A percentile compares a stretch with the other conserved stretches of the same genome.
These are phyloP conservation scores for Simplicillium aogashimaense DNA, from an alignment of 2,329 filamentous ascomycete genomes.

Conservation along the genomic window DNA sequence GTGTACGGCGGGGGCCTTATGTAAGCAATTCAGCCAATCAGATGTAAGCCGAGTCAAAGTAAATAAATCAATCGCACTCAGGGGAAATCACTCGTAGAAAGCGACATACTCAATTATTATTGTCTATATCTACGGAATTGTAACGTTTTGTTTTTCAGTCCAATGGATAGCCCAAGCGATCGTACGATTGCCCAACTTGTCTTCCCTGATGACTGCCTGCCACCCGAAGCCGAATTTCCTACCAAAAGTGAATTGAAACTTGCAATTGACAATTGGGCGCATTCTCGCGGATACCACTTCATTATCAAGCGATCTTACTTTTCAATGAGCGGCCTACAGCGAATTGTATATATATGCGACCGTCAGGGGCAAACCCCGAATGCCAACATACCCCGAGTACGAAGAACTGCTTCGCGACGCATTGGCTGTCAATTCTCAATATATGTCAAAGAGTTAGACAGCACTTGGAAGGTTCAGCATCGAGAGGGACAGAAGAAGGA, in stretches of 20 bases:
- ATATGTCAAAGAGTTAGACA: constrained; percentile 7
- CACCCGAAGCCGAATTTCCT: constrained; percentile 5
- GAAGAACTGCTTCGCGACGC: constrained; percentile 5
- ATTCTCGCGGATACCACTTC: constrained; percentile 7
- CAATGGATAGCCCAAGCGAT: too few relatives aligned
- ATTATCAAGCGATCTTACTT: constrained; percentile 5
- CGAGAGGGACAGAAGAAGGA: constrained; percentile 1
- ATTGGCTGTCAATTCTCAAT: constrained; percentile 9
- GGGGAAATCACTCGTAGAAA: too few relatives aligned
- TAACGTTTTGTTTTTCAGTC: too few relatives aligned
- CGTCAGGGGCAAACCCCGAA: not conserved
- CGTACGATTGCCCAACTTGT: too few relatives aligned
- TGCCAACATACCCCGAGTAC: constrained; percentile 3
- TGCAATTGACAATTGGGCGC: constrained; percentile 8
- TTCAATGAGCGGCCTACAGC: constrained; percentile 1
- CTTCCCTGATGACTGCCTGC: constrained; percentile 7
- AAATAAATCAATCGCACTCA: too few relatives aligned
- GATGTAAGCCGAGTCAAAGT: too few relatives aligned
- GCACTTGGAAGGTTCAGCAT: constrained; percentile 2
- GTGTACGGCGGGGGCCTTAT: too few relatives aligned
- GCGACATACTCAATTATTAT: too few relatives aligned
- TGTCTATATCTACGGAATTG: too few relatives aligned
- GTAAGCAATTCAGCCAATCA: too few relatives aligned
- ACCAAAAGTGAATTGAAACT: constrained; percentile 2
- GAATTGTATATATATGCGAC: constrained; percentile 1